Evolutionary conservation across 2,329 filamentous ascomycete species (phyloP).

Genomic region (Colletotrichum aenigma): DNA sequence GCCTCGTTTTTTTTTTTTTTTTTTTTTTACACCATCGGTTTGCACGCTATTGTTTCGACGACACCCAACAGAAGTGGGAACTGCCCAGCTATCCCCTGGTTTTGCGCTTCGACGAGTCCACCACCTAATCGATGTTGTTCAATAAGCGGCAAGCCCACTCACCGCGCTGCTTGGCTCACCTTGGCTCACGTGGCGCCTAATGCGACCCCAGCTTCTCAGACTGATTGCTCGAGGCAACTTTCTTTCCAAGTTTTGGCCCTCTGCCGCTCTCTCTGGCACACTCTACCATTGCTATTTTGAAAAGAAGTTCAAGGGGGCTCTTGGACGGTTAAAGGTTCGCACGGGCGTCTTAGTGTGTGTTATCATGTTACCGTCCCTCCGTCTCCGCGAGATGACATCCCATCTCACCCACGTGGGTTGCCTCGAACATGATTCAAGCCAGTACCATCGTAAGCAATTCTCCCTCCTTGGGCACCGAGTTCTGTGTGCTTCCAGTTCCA

Average conservation of each 20-base stretch:
- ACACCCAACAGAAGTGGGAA: slow-evolving; percentile 16
- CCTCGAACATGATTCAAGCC: neutral
- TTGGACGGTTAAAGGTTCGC: neutral
- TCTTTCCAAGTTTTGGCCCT: neutral
- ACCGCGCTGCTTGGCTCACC: slow-evolving; percentile 14
- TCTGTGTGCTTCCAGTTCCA: neutral
- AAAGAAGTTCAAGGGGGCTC: neutral
- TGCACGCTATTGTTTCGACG: slow-evolving; percentile 6
- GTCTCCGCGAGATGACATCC: neutral
- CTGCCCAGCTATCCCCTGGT: neutral
- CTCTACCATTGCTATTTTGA: neutral
- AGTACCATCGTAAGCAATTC: neutral
- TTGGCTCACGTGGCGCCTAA: slow-evolving; percentile 19
- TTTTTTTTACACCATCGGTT: neutral
- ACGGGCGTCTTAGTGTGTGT: neutral
- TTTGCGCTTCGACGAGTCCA: neutral
- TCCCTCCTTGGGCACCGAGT: neutral
- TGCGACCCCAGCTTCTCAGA: slow-evolving; percentile 4
- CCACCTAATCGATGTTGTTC: neutral
- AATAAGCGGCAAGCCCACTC: slow-evolving; percentile 8
- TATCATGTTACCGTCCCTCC: neutral
- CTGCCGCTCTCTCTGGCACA: neutral
- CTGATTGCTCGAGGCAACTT: neutral
- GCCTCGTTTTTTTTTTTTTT: slow-evolving; percentile 2
- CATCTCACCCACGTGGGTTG: neutral